Conservation (phyloP, 345 rosid species). For the Syzygium aqueum region DNA sequence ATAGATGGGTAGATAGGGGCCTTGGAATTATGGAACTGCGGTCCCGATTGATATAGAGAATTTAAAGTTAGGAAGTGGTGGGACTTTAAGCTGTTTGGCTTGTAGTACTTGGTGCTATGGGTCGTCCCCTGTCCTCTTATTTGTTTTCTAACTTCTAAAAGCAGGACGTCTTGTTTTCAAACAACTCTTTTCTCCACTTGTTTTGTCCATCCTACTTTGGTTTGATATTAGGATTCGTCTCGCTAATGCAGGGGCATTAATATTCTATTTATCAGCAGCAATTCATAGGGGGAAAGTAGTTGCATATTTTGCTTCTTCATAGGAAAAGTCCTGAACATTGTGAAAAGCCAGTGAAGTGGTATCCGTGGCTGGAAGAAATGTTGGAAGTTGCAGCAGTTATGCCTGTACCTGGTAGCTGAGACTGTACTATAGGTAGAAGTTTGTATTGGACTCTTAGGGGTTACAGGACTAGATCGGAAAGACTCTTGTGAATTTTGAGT, state of each 20-base stretch:
- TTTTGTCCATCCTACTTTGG: too few relatives aligned
- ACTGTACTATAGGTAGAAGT: background rate
- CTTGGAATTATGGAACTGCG: background rate
- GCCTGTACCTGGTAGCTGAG: background rate
- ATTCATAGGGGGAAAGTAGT: background rate
- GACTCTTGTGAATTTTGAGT: background rate
- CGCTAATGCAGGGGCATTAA: background rate
- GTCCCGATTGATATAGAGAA: background rate
- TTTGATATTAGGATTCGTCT: too few relatives aligned
- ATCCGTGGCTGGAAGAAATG: background rate
- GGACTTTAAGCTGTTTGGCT: background rate
- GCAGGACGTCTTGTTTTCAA: background rate
- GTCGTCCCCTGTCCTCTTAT: background rate
- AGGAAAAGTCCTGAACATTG: background rate
- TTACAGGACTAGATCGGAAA: background rate
- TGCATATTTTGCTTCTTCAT: background rate
- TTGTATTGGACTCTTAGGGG: background rate
- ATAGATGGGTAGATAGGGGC: background rate
- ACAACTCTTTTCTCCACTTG: background rate
- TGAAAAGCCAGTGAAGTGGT: background rate
- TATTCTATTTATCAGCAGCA: background rate
- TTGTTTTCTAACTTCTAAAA: background rate
- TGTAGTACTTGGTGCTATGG: background rate
- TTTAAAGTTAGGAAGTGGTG: background rate
- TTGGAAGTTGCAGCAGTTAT: background rate